Conservation (phyloP, 2,329 filamentous ascomycete genomes). For the Cytospora mali region DNA sequence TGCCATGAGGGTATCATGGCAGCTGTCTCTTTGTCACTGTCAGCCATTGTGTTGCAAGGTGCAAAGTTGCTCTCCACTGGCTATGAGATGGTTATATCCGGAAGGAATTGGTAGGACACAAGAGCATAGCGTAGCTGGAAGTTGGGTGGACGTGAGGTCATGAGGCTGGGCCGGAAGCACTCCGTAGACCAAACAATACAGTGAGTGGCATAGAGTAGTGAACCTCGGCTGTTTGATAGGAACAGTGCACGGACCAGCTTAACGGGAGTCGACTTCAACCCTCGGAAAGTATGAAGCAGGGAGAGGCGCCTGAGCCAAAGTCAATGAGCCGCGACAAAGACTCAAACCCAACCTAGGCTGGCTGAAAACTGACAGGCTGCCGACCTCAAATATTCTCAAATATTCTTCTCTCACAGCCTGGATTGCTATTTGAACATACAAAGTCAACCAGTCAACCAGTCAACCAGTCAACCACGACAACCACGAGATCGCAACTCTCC, state of each 20-base stretch:
- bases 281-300: neutral
- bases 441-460: too few relatives aligned
- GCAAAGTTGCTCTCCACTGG: neutral
- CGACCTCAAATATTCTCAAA: too few relatives aligned
- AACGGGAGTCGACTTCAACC: neutral
- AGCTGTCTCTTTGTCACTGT: conserved; percentile 27
- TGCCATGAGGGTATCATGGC: conserved; percentile 30
- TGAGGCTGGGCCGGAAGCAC: neutral
- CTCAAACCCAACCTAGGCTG: too few relatives aligned
- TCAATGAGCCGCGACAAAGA: too few relatives aligned
- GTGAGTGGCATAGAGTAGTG: conserved; percentile 3
- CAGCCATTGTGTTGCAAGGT: conserved; percentile 30
- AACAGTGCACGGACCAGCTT: conserved; percentile 21
- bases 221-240: conserved; percentile 22
- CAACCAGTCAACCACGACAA: neutral
- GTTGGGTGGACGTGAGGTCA: conserved; percentile 6
- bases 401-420: too few relatives aligned
- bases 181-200: neutral
- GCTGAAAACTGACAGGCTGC: too few relatives aligned
- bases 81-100: neutral
- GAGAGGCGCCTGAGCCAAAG: neutral
- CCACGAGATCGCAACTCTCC: neutral
- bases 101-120: neutral
- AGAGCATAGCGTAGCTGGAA: neutral
- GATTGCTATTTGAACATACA: too few relatives aligned